These are phyloP conservation scores for Beta macrorhiza DNA, from an alignment of 179 eudicot species.

Conservation along the genomic window DNA sequence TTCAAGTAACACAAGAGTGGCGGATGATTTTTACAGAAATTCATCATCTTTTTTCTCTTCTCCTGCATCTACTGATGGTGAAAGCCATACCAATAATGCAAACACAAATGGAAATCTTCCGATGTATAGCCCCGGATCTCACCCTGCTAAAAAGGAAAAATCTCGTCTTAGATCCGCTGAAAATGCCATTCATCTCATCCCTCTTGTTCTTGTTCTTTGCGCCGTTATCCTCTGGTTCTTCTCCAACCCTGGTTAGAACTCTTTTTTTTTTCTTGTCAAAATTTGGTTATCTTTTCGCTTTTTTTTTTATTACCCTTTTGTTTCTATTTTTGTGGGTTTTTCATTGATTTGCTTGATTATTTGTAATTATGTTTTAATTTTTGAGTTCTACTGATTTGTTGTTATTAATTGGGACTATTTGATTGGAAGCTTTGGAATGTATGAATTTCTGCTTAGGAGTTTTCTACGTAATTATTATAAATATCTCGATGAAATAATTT, in stretches of 20 bases:
- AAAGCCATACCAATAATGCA: background rate
- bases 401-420: background rate
- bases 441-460: no score
- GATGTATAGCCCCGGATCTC: slow-evolving; percentile 48
- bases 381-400: background rate
- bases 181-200: slow-evolving; percentile 69
- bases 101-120: slow-evolving; percentile 33
- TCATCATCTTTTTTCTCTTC: slow-evolving; percentile 29
- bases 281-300: background rate
- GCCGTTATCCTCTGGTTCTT: slow-evolving; percentile 67
- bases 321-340: background rate
- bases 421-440: background rate
- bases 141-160: slow-evolving; percentile 55
- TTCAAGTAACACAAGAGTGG: slow-evolving; percentile 57
- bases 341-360: background rate
- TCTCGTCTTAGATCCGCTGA: slow-evolving; percentile 60
- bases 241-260: slow-evolving; percentile 53
- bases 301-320: background rate
- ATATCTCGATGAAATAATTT: background rate
- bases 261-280: no score
- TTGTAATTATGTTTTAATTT: no score
- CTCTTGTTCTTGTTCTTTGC: slow-evolving; percentile 56
- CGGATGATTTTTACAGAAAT: slow-evolving; percentile 46
- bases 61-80: slow-evolving; percentile 23
- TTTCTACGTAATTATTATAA: no score